Evolutionary conservation across 1,284 basidiomycete species (phyloP).

Genomic region (Pisolithus thermaeus): DNA sequence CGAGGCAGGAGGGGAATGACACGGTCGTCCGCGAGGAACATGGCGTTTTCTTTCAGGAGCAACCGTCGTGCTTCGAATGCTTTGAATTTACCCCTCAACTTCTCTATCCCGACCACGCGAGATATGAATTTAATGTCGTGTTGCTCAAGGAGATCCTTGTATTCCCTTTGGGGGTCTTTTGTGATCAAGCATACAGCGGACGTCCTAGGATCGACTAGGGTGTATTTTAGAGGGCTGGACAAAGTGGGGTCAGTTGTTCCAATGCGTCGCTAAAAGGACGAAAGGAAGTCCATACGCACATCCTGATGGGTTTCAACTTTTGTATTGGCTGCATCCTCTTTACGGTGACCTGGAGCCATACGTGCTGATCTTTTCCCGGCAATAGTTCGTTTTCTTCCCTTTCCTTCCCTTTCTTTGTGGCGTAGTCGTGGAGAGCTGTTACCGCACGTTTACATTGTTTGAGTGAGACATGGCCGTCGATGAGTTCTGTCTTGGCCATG

Average conservation of each 20-base stretch:
- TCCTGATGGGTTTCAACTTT: conserved; percentile 76
- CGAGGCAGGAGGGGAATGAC: conserved; percentile 85
- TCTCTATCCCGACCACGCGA: conserved; percentile 87
- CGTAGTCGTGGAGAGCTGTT: conserved; percentile 68
- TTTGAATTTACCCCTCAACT: conserved; percentile 91
- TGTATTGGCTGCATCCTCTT: conserved; percentile 75
- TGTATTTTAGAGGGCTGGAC: conserved; percentile 70
- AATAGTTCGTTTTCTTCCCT: conserved; percentile 75
- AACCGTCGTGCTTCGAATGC: conserved; percentile 85
- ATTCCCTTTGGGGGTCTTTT: conserved; percentile 94
- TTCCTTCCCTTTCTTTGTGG: conserved; percentile 56
- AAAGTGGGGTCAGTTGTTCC: conserved; percentile 9
- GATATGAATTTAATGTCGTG: conserved; percentile 84
- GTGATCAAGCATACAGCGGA: conserved; percentile 85
- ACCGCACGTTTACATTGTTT: conserved; percentile 77
- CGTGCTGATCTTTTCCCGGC: conserved; percentile 69
- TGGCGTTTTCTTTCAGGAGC: conserved; percentile 81
- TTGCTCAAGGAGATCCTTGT: conserved; percentile 84
- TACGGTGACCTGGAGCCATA: conserved; percentile 83
- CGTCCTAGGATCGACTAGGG: conserved; percentile 76
- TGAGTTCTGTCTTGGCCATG: conserved; percentile 48
- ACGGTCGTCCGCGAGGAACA: conserved; percentile 92
- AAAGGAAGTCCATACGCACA: conserved; percentile 49
- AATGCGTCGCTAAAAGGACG: neutral
- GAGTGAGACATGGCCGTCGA: conserved; percentile 64